Conservation (phyloP, 352 stramenopile species). For the Globisporangium abappressorium region DNA sequence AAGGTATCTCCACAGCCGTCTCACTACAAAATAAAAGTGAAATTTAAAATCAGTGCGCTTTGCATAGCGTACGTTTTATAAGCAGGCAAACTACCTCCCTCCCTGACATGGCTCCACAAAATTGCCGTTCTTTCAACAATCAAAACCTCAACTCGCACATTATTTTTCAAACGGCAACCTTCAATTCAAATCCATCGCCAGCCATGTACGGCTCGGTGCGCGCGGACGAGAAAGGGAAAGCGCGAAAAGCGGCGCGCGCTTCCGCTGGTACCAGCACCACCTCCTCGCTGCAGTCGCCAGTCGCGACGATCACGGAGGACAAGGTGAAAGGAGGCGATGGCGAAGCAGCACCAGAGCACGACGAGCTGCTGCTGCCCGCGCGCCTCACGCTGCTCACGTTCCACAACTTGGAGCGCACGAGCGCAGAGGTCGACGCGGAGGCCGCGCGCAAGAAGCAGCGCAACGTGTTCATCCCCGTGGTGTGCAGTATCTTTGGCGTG, state of each 20-base stretch:
- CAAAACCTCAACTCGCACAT: background rate
- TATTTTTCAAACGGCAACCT: background rate
- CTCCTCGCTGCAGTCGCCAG: background rate
- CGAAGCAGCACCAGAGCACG: background rate
- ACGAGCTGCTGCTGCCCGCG: background rate
- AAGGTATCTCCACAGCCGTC: background rate
- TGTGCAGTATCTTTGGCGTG: slow-evolving; percentile 53
- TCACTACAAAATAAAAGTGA: background rate
- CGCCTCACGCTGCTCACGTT: slow-evolving; percentile 2
- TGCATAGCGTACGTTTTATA: background rate
- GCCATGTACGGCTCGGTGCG: slow-evolving; percentile 12
- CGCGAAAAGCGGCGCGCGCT: background rate
- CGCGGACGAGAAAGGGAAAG: background rate
- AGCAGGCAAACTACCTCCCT: background rate
- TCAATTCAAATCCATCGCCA: background rate
- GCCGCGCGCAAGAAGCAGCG: slow-evolving; percentile 19
- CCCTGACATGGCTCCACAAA: background rate
- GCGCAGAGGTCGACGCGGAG: slow-evolving; percentile 7
- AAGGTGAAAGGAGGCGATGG: background rate
- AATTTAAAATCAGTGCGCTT: background rate
- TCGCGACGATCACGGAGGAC: background rate
- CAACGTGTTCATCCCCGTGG: slow-evolving; percentile 43
- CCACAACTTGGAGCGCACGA: slow-evolving; percentile 5
- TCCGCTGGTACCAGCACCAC: background rate
- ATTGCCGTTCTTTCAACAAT: background rate